Conservation (phyloP, 139 green algal genomes). For the Chlorella sorokiniana region DNA sequence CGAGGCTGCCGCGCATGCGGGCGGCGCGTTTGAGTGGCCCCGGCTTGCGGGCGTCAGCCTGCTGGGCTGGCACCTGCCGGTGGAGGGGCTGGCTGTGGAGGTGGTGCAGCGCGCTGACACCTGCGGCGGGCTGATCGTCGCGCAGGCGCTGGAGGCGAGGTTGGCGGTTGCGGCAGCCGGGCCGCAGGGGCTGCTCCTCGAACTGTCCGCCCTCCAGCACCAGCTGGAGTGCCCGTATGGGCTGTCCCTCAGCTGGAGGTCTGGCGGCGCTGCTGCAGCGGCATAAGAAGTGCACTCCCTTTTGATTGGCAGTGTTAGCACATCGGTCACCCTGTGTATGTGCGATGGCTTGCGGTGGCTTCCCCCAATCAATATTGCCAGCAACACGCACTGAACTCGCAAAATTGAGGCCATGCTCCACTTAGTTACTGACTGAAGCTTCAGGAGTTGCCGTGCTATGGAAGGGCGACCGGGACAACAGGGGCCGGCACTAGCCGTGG, state of each 20-base stretch:
- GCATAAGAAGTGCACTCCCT: too few relatives aligned
- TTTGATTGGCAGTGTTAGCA: neutral
- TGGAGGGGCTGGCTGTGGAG: neutral
- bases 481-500: too few relatives aligned
- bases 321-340: neutral
- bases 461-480: too few relatives aligned
- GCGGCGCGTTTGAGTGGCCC: conserved; percentile 14
- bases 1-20: neutral
- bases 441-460: too few relatives aligned
- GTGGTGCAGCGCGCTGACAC: neutral
- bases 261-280: neutral
- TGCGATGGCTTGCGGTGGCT: too few relatives aligned
- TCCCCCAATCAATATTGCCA: too few relatives aligned
- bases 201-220: neutral
- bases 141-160: neutral
- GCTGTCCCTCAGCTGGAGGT: conserved; percentile 7
- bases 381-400: too few relatives aligned
- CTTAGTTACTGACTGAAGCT: too few relatives aligned
- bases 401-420: too few relatives aligned
- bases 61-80: conserved; percentile 13
- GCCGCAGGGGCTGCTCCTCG: neutral
- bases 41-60: neutral
- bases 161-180: neutral
- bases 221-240: conserved; percentile 19
- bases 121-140: neutral